phyloP scores from a whole-genome alignment of 306 rosid species.

The Medicago ruthenica region DNA sequence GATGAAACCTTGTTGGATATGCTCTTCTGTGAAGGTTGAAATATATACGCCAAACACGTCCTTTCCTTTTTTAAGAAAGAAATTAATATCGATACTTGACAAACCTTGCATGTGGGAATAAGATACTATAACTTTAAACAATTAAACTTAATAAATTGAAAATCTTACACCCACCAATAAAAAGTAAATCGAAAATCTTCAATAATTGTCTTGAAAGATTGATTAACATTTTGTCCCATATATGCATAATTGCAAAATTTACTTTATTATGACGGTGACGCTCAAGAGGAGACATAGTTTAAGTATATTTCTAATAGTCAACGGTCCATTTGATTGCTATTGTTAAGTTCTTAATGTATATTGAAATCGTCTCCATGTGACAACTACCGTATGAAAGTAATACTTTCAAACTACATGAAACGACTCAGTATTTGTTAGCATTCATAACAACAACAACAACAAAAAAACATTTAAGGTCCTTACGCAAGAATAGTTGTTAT shows the following conservation, averaged over 20 bases:
- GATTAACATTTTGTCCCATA: slow-evolving; percentile 22
- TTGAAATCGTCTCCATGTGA: too few relatives aligned
- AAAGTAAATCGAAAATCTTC: neutral
- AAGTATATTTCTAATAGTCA: slow-evolving; percentile 42
- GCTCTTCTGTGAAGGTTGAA: neutral
- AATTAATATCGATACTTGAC: neutral
- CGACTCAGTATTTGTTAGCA: too few relatives aligned
- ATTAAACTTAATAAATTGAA: slow-evolving; percentile 18
- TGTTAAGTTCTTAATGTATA: too few relatives aligned
- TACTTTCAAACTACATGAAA: too few relatives aligned
- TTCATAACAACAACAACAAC: too few relatives aligned
- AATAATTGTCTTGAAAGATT: slow-evolving; percentile 24
- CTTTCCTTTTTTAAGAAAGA: neutral
- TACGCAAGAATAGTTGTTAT: too few relatives aligned
- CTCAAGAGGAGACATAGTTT: slow-evolving; percentile 41
- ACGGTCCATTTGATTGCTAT: slow-evolving; percentile 42
- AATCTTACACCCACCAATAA: too few relatives aligned
- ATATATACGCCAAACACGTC: slow-evolving; percentile 4
- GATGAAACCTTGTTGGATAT: too few relatives aligned
- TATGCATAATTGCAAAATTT: slow-evolving; percentile 25
- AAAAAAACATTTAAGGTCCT: too few relatives aligned
- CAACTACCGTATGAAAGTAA: too few relatives aligned
- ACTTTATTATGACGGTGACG: slow-evolving; percentile 45
- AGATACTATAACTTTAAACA: neutral
- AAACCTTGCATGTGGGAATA: slow-evolving; percentile 22